Evolutionary conservation across 2,329 filamentous ascomycete genomes (phyloP).

Genomic region (Stachybotrys chlorohalonatus): DNA sequence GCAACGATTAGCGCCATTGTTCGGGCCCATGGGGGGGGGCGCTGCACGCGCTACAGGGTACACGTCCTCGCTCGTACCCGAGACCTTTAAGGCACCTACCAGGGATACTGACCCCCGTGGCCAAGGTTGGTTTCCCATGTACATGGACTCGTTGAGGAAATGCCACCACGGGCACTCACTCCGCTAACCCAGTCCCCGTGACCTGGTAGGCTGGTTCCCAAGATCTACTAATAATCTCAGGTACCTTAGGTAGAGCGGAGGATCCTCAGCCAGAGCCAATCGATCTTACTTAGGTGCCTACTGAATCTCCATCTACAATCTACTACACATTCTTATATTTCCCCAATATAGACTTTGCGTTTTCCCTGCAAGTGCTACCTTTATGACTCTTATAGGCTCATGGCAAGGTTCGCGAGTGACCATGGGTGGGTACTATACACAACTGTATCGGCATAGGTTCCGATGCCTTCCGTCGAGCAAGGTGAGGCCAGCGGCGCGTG

Average conservation of each 20-base stretch:
- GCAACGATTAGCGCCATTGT: not conserved
- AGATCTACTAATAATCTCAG: not conserved
- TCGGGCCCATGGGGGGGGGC: not conserved
- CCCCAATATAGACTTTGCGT: too few species aligned
- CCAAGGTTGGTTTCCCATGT: not conserved
- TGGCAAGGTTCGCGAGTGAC: not conserved
- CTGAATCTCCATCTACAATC: too few species aligned
- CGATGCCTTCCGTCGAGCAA: not conserved
- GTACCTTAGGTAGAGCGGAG: not conserved
- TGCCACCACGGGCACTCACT: too few species aligned
- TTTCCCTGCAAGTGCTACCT: not conserved
- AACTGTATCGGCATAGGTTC: not conserved
- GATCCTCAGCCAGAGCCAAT: too few species aligned
- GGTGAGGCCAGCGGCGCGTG: not conserved
- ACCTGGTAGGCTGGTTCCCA: not conserved
- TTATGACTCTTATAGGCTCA: not conserved
- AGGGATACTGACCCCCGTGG: not conserved
- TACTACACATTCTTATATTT: too few species aligned
- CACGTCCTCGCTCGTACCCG: not conserved
- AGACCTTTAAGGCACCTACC: not conserved
- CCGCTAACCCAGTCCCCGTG: not conserved
- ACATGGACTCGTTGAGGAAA: not conserved
- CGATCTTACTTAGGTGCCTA: not conserved
- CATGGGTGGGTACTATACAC: not conserved
- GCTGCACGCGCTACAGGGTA: not conserved